Conservation (phyloP, 768 basidiomycete genomes). For the Tylopilus cervinicoccineus region DNA sequence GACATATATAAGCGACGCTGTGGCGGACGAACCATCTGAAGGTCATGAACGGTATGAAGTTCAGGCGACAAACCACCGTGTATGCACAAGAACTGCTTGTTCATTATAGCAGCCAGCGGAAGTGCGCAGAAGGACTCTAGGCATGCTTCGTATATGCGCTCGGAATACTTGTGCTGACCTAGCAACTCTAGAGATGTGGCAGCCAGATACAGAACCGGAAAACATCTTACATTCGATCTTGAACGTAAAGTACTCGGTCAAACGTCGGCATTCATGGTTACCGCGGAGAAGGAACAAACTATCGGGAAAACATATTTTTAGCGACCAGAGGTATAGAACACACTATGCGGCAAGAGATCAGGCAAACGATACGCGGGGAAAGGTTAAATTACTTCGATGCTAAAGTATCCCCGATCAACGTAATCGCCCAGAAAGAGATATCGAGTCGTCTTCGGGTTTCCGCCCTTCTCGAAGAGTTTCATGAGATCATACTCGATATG, state of each 20-base stretch:
- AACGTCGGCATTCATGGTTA: conserved; percentile 63
- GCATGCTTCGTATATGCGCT: conserved; percentile 69
- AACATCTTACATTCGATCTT: conserved; percentile 42
- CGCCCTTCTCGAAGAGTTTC: conserved; percentile 77
- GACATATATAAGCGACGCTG: not conserved
- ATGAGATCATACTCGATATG: conserved; percentile 62
- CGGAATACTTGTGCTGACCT: conserved; percentile 77
- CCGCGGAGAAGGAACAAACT: conserved; percentile 59
- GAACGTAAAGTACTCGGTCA: conserved; percentile 64
- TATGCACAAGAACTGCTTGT: conserved; percentile 76
- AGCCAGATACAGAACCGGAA: not conserved
- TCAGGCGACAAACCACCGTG: conserved; percentile 74
- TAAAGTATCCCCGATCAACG: conserved; percentile 74
- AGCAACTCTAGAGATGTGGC: conserved; percentile 4
- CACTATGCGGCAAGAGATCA: conserved; percentile 33
- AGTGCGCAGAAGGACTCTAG: conserved; percentile 72
- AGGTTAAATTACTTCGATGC: conserved; percentile 53
- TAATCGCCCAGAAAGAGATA: conserved; percentile 77
- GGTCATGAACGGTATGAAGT: conserved; percentile 62
- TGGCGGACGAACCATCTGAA: conserved; percentile 45
- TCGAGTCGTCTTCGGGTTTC: conserved; percentile 67
- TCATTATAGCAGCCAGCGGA: conserved; percentile 73
- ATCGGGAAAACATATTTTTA: conserved; percentile 62
- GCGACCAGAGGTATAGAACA: conserved; percentile 57
- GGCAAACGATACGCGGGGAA: not conserved